Evolutionary conservation across 2,329 filamentous ascomycete genomes (phyloP).

Genomic region (Paecilomyces niveus): DNA sequence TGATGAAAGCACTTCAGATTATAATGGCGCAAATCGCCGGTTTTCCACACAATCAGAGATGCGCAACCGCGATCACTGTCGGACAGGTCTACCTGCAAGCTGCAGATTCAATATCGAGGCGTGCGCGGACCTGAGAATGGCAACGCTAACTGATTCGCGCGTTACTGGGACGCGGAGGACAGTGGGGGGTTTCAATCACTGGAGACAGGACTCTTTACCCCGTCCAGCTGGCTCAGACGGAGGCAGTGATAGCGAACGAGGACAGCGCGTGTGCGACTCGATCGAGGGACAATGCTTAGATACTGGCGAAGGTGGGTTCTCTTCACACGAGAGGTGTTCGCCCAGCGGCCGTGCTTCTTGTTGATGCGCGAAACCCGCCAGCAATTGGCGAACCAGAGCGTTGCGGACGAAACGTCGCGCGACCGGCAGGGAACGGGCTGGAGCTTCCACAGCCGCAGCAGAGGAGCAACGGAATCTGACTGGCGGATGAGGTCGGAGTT

Average conservation of each 20-base stretch:
- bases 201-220: neutral
- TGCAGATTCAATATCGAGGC: constrained; percentile 15
- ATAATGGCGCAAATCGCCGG: constrained; percentile 11
- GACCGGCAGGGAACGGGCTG: constrained; percentile 1
- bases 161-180: neutral
- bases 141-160: neutral
- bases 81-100: constrained; percentile 10
- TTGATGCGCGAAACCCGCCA: constrained; percentile 14
- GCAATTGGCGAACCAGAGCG: constrained; percentile 35
- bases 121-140: constrained; percentile 13
- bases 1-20: constrained; percentile 10
- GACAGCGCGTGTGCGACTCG: neutral
- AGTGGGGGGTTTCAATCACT: constrained; percentile 1
- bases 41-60: neutral
- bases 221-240: neutral
- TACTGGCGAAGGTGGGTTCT: neutral
- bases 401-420: neutral
- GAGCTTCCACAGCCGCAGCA: constrained; percentile 1
- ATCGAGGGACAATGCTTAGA: neutral
- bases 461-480: neutral
- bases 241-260: neutral
- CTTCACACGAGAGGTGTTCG: neutral
- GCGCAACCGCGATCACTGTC: constrained; percentile 6
- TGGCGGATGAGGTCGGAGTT: neutral
- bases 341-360: neutral